These are phyloP conservation scores for Umbelopsis vinacea DNA, from an alignment of 192 early-diverging fungal genomes.

Conservation along the genomic window DNA sequence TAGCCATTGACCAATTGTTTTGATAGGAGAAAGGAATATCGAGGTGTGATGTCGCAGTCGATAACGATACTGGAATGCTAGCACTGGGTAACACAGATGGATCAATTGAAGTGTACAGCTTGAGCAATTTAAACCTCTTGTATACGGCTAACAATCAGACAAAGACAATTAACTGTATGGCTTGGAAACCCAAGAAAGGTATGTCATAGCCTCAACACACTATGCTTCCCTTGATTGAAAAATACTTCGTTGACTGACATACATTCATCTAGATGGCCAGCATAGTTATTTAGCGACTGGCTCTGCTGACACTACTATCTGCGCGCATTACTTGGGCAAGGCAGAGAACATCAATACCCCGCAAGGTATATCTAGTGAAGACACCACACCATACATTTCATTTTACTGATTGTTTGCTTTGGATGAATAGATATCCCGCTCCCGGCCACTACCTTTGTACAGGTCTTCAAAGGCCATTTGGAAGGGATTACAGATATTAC, in stretches of 20 bases:
- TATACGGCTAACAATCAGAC: conserved; percentile 35
- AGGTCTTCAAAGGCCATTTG: not conserved
- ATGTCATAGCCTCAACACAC: not conserved
- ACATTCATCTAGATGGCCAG: not conserved
- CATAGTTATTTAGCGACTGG: not conserved
- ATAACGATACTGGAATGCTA: conserved; percentile 42
- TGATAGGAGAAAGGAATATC: conserved; percentile 4
- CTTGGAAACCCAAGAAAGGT: not conserved
- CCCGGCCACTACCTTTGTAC: not conserved
- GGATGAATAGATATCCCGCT: not conserved
- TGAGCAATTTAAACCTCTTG: conserved; percentile 46
- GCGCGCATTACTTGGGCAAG: not conserved
- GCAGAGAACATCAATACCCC: not conserved
- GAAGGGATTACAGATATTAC: not conserved
- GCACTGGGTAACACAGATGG: conserved; percentile 52
- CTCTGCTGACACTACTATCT: conserved; percentile 5
- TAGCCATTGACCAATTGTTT: conserved; percentile 12
- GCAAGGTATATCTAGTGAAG: not conserved
- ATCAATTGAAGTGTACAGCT: conserved; percentile 47
- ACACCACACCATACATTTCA: not conserved
- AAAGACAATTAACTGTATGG: not conserved
- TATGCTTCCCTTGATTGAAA: not conserved
- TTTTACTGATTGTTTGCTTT: not conserved
- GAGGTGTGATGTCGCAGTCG: conserved; percentile 43
- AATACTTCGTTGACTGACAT: not conserved